Conservation (phyloP, 2,329 filamentous ascomycete species). For the Talaromyces sp. region DNA sequence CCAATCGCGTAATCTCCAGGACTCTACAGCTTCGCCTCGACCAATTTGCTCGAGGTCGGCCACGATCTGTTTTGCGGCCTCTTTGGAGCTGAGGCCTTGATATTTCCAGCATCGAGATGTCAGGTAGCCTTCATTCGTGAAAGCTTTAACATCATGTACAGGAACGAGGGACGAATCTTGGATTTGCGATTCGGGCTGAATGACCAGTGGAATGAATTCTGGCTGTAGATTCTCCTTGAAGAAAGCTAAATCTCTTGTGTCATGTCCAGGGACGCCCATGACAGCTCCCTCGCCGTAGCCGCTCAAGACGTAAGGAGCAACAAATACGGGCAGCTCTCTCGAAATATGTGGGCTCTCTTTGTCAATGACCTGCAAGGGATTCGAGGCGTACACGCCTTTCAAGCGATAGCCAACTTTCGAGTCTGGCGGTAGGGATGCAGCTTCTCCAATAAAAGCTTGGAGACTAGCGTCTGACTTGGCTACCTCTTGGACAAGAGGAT, state of each 20-base stretch:
- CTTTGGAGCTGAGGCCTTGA: conserved; percentile 59
- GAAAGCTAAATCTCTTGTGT: conserved; percentile 73
- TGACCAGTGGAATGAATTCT: conserved; percentile 61
- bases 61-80: conserved; percentile 62
- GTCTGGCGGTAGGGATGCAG: conserved; percentile 53
- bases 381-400: conserved; percentile 58
- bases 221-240: conserved; percentile 68
- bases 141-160: conserved; percentile 52
- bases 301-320: conserved; percentile 78
- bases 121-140: conserved; percentile 64
- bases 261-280: conserved; percentile 89
- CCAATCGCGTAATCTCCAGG: conserved; percentile 84
- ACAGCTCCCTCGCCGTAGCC: conserved; percentile 85
- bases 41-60: conserved; percentile 47
- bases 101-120: conserved; percentile 64
- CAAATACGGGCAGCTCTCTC: conserved; percentile 67
- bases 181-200: conserved; percentile 40
- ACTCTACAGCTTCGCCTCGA: conserved; percentile 62
- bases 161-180: conserved; percentile 22
- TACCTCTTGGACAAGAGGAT: conserved; percentile 63
- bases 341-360: conserved; percentile 42
- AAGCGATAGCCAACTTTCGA: conserved; percentile 66
- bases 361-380: conserved; percentile 60
- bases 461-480: conserved; percentile 61
- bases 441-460: conserved; percentile 62